Conservation (phyloP, 2,329 filamentous ascomycete species). For the Trichoderma harzianum region DNA sequence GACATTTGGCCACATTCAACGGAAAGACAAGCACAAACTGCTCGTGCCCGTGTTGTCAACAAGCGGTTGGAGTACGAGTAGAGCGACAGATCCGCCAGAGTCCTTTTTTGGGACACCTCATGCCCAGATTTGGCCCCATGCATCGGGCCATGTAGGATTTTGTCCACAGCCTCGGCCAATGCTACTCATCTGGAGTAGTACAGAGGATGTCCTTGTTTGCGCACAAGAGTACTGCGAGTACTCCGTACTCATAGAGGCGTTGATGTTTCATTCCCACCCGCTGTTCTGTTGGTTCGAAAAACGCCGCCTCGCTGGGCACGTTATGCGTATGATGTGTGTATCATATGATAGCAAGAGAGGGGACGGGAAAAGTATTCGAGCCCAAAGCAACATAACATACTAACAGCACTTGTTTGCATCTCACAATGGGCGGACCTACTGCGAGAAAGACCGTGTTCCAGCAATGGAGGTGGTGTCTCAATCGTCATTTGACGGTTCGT, state of each 20-base stretch:
- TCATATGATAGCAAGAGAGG: slow-evolving; percentile 3
- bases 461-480: neutral
- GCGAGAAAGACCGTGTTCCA: neutral
- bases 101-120: slow-evolving; percentile 2
- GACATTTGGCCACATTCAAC: neutral
- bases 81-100: neutral
- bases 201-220: neutral
- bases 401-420: neutral
- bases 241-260: neutral
- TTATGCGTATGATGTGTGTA: slow-evolving; percentile 13
- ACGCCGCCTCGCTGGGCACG: neutral
- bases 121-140: slow-evolving; percentile 21
- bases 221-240: neutral
- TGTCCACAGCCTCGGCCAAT: slow-evolving; percentile 15
- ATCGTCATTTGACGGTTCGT: neutral
- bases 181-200: slow-evolving; percentile 16
- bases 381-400: neutral
- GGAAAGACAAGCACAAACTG: neutral
- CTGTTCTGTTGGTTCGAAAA: slow-evolving; percentile 4
- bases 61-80: neutral
- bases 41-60: neutral
- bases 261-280: slow-evolving; percentile 1
- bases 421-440: neutral
- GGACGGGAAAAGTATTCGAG: neutral
- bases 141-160: slow-evolving; percentile 17